phyloP scores from a whole-genome alignment of 192 early-diverging fungal genomes.

The Gamsiella multidivaricata region DNA sequence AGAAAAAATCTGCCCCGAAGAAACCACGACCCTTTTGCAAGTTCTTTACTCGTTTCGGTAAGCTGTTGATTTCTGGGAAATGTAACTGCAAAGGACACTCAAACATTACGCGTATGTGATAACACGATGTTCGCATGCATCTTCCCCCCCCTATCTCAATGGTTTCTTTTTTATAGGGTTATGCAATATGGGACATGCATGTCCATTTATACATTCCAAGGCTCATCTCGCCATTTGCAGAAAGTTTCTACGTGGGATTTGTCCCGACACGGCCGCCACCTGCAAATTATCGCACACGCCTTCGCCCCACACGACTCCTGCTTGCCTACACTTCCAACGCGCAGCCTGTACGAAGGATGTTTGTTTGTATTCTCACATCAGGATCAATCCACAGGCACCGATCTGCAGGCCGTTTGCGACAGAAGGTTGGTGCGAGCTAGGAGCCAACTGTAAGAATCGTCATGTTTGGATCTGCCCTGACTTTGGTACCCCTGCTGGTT shows the following conservation, averaged over 20 bases:
- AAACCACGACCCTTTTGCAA: conserved; percentile 33
- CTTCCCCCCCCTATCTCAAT: neutral
- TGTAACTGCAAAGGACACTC: neutral
- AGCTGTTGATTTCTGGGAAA: conserved; percentile 8
- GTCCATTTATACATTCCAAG: conserved; percentile 63
- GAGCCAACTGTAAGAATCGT: conserved; percentile 62
- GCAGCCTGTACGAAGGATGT: conserved; percentile 64
- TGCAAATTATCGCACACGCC: conserved; percentile 67
- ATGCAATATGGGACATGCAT: conserved; percentile 48
- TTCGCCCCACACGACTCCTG: conserved; percentile 64
- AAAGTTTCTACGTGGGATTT: conserved; percentile 59
- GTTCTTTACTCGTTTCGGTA: conserved; percentile 51
- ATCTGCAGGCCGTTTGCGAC: conserved; percentile 74
- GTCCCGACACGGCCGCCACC: conserved; percentile 47
- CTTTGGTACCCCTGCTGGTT: conserved; percentile 71
- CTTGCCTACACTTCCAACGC: conserved; percentile 75
- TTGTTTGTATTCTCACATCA: conserved; percentile 70
- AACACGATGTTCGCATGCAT: conserved; percentile 2
- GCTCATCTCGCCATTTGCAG: conserved; percentile 62
- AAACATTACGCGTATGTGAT: no score
- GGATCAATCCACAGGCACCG: conserved; percentile 64
- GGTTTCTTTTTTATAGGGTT: conserved; percentile 29
- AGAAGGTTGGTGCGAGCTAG: conserved; percentile 71
- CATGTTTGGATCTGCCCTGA: conserved; percentile 80
- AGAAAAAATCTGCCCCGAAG: conserved; percentile 9